Percentiles rank a stretch among this genome's conserved stretches.
These are phyloP conservation scores for Daedaleopsis nitida DNA, from an alignment of 768 basidiomycete species.

Conservation along the genomic window DNA sequence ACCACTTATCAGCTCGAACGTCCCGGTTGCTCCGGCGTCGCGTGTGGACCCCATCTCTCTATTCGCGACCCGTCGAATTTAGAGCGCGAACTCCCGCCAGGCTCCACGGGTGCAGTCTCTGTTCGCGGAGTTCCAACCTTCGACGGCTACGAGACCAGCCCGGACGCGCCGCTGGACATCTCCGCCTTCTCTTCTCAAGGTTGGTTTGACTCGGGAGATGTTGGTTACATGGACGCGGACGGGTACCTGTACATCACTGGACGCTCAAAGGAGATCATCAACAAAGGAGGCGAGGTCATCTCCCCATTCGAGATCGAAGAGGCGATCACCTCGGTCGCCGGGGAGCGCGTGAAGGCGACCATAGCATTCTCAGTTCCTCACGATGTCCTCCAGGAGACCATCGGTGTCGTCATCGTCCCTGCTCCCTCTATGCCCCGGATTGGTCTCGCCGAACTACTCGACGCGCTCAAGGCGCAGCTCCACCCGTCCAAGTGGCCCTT, in stretches of 20 bases:
- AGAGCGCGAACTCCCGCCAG: conserved; percentile 39
- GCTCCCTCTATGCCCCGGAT: conserved; percentile 38
- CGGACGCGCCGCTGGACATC: conserved; percentile 43
- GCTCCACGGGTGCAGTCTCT: conserved; percentile 52
- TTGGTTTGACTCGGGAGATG: conserved; percentile 56
- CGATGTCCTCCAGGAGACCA: conserved; percentile 49
- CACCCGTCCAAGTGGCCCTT: conserved; percentile 56
- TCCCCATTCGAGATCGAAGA: conserved; percentile 65
- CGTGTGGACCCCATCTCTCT: conserved; percentile 50
- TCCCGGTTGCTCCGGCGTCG: conserved; percentile 49
- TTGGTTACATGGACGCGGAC: conserved; percentile 49
- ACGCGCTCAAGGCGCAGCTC: conserved; percentile 45
- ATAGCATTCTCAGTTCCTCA: conserved; percentile 50
- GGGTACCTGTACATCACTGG: conserved; percentile 56
- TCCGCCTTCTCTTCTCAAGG: conserved; percentile 52
- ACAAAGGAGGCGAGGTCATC: conserved; percentile 62
- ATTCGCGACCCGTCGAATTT: conserved; percentile 42
- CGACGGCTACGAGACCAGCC: conserved; percentile 51
- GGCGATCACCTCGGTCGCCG: conserved; percentile 47
- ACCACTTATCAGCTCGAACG: conserved; percentile 47
- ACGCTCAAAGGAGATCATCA: conserved; percentile 62
- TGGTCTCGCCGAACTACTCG: conserved; percentile 44
- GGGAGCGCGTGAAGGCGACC: conserved; percentile 42
- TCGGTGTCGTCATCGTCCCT: conserved; percentile 47
- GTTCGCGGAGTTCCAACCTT: conserved; percentile 59